Percentiles rank a stretch among this genome's conserved stretches.
Conservation (phyloP, 257 asterid species). For the Solanum microdontum region DNA sequence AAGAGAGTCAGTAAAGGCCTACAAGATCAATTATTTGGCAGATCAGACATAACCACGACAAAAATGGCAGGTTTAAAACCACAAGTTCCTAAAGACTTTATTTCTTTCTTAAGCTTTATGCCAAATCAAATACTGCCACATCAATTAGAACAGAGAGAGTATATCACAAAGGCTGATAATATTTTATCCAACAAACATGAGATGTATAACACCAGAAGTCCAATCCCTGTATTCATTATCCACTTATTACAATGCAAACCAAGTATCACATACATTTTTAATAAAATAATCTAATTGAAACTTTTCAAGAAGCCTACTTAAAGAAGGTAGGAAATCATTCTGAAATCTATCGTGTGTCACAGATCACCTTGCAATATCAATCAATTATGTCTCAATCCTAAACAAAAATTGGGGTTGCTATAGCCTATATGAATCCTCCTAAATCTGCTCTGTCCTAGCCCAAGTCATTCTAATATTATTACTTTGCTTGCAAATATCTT, state of each 20-base stretch:
- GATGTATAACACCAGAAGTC: not conserved
- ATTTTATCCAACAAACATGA: not conserved
- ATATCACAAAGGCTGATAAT: not conserved
- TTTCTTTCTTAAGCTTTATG: not conserved
- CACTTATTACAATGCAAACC: not conserved
- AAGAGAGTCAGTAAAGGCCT: not conserved
- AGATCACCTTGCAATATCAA: not conserved
- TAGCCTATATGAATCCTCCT: not conserved
- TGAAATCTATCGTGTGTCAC: not conserved
- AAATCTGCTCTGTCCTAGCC: not conserved
- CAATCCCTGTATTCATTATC: not conserved
- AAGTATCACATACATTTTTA: not conserved
- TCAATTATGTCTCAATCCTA: not conserved
- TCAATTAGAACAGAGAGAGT: not conserved
- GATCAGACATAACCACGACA: not conserved
- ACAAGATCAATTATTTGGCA: not conserved
- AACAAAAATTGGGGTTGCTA: not conserved
- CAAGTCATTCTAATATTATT: not conserved
- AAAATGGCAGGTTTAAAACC: not conserved
- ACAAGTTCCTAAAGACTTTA: not conserved
- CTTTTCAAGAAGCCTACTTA: not conserved
- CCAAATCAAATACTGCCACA: not conserved
- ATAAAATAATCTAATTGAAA: not conserved
- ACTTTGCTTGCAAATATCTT: not conserved
- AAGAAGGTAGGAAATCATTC: not conserved